A percentile compares a stretch with the other conserved stretches of the same genome.
Evolutionary conservation across 1,284 basidiomycete genomes (phyloP).

Genomic region (Sporisorium reilianum): DNA sequence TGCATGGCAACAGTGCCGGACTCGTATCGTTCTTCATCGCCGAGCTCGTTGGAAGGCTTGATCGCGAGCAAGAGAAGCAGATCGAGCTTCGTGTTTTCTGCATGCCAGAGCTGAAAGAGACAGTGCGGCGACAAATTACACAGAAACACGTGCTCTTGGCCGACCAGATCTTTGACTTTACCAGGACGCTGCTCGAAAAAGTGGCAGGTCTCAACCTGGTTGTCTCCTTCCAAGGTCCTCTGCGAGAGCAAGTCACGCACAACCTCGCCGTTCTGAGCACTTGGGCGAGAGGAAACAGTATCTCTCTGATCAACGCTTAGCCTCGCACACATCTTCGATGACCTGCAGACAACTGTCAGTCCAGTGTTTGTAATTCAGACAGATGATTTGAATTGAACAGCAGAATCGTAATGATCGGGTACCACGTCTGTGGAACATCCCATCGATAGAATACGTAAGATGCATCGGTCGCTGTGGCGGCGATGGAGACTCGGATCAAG

Average conservation of each 20-base stretch:
- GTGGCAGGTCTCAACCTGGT: constrained; percentile 7
- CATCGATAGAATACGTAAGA: too few relatives aligned
- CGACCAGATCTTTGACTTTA: constrained; percentile 13
- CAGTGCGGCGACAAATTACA: neutral
- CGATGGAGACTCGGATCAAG: too few relatives aligned
- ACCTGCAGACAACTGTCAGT: too few relatives aligned
- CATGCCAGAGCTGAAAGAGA: constrained; percentile 1
- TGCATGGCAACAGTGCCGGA: constrained; percentile 3
- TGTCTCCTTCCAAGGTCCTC: constrained; percentile 18
- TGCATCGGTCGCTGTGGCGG: too few relatives aligned
- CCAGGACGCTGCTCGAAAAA: neutral
- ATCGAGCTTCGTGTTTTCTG: constrained; percentile 20
- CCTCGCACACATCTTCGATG: too few relatives aligned
- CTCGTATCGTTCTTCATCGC: constrained; percentile 9
- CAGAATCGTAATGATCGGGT: neutral
- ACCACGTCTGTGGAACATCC: too few relatives aligned
- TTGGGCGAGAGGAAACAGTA: constrained; percentile 12
- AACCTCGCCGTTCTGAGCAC: constrained; percentile 1
- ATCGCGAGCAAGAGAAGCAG: neutral
- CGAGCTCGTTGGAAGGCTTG: constrained; percentile 16
- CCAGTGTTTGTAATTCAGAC: too few relatives aligned
- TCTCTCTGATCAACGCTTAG: constrained; percentile 14
- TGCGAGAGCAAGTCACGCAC: neutral
- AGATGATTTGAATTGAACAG: too few relatives aligned
- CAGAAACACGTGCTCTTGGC: constrained; percentile 7